Evolutionary conservation across 2,329 filamentous ascomycete species (phyloP).

Genomic region (Alternaria ventricosa): DNA sequence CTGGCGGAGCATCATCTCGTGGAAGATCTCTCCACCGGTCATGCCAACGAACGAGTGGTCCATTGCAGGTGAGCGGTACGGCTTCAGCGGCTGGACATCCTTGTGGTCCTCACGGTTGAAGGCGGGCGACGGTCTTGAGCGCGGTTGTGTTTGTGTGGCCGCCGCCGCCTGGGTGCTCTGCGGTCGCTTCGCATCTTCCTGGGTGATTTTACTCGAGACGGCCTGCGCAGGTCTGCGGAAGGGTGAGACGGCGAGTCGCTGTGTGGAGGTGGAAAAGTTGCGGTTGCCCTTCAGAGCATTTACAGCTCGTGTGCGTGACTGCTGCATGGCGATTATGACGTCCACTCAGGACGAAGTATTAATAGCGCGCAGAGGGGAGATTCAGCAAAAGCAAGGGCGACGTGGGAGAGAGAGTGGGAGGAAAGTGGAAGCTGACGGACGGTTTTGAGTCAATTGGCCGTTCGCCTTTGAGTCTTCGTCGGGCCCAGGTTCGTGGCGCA

Average conservation of each 20-base stretch:
- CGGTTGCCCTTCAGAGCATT: conserved; percentile 49
- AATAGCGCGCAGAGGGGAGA: conserved; percentile 13
- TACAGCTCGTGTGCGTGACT: conserved; percentile 46
- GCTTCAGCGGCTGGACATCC: conserved; percentile 55
- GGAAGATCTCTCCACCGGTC: conserved; percentile 95
- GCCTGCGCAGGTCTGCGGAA: conserved; percentile 49
- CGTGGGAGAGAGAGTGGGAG: conserved; percentile 3
- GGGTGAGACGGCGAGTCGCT: conserved; percentile 52
- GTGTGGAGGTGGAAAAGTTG: conserved; percentile 52
- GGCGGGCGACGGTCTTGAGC: conserved; percentile 53
- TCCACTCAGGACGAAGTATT: conserved; percentile 18
- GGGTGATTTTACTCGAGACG: conserved; percentile 37
- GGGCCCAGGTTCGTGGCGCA: conserved; percentile 15
- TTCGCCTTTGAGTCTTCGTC: conserved; percentile 13
- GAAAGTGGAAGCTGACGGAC: not conserved
- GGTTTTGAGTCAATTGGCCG: conserved; percentile 27
- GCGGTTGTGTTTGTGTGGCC: conserved; percentile 35
- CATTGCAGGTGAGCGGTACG: conserved; percentile 57
- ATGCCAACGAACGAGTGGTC: conserved; percentile 81
- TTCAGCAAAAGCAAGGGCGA: conserved; percentile 8
- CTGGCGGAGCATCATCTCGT: conserved; percentile 98
- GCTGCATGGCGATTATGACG: conserved; percentile 40
- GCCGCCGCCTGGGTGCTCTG: conserved; percentile 51
- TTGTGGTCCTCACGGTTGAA: conserved; percentile 57
- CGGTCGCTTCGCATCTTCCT: conserved; percentile 50